Percentiles rank a stretch among this genome's conserved stretches.
These are phyloP conservation scores for Aspergillus diversus DNA, from an alignment of 495 filamentous ascomycete species.

Conservation along the genomic window DNA sequence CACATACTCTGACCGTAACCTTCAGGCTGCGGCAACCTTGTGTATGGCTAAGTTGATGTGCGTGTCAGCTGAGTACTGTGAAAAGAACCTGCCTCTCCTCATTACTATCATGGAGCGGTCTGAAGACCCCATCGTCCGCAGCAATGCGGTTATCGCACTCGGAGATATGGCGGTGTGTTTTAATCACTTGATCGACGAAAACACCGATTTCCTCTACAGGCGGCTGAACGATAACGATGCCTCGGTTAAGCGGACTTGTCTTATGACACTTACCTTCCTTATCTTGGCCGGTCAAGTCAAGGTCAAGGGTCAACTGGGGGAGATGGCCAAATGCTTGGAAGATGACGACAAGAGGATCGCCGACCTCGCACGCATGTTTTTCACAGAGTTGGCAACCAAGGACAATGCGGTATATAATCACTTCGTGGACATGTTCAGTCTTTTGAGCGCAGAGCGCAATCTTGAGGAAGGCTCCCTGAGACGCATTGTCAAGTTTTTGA, in stretches of 20 bases:
- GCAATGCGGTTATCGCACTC: constrained; percentile 94
- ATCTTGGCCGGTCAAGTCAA: constrained; percentile 98
- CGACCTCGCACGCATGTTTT: constrained; percentile 97
- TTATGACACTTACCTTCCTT: constrained; percentile 98
- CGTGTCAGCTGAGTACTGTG: constrained; percentile 92
- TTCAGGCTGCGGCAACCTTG: constrained; percentile 93
- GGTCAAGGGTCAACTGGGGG: constrained; percentile 98
- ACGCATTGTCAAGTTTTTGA: constrained; percentile 87
- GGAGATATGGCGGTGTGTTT: constrained; percentile 99
- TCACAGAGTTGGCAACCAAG: constrained; percentile 93
- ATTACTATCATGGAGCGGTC: constrained; percentile 98
- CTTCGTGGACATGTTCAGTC: constrained; percentile 98
- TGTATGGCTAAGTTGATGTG: constrained; percentile 99
- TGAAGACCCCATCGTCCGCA: constrained; percentile 83
- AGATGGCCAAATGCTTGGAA: constrained; percentile 99
- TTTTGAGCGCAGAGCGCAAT: constrained; percentile 79
- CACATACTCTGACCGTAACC: constrained; percentile 78
- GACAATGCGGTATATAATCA: constrained; percentile 99
- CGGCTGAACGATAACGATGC: constrained; percentile 85
- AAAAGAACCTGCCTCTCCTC: constrained; percentile 86
- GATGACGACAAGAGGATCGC: constrained; percentile 91
- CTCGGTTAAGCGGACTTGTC: constrained; percentile 93
- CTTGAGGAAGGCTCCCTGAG: constrained; percentile 83
- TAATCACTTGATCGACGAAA: constrained; percentile 99
- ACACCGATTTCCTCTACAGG: constrained; percentile 96